Percentiles rank a stretch among this genome's conserved stretches.
These are phyloP conservation scores for Chaetothyriales sp. DNA, from an alignment of 2,329 filamentous ascomycete genomes.

Conservation along the genomic window DNA sequence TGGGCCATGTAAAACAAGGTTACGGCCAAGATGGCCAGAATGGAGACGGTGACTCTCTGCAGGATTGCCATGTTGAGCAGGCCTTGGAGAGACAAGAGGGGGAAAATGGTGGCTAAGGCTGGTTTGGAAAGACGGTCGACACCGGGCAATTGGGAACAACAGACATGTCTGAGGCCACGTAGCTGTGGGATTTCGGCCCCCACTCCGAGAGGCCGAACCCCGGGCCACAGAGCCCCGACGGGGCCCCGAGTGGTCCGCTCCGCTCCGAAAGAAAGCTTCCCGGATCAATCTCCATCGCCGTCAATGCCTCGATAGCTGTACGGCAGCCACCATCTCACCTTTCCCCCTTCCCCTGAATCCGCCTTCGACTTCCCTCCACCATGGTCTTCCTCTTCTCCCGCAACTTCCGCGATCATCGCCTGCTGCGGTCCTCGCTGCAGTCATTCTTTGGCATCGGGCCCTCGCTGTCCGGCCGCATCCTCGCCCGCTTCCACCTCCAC, in stretches of 20 bases:
- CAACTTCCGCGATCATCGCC: conserved; percentile 69
- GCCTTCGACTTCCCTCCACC: background rate
- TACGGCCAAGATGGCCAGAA: conserved; percentile 63
- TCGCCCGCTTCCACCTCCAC: conserved; percentile 83
- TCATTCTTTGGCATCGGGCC: conserved; percentile 77
- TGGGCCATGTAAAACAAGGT: conserved; percentile 63
- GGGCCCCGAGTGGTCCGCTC: too few species aligned
- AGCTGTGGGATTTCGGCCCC: too few species aligned
- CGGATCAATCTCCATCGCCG: background rate
- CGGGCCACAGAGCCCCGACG: too few species aligned
- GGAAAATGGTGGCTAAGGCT: background rate
- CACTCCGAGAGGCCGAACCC: too few species aligned
- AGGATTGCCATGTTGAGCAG: conserved; percentile 56
- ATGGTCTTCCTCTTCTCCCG: conserved; percentile 71
- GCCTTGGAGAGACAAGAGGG: background rate
- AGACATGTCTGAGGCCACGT: too few species aligned
- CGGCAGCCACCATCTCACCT: too few species aligned
- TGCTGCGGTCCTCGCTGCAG: conserved; percentile 63
- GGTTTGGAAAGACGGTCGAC: background rate
- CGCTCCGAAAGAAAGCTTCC: too few species aligned
- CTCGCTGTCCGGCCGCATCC: conserved; percentile 55
- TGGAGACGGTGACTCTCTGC: conserved; percentile 55
- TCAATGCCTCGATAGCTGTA: background rate
- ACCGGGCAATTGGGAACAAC: background rate
- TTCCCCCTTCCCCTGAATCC: background rate